Evolutionary conservation across 805 yeast species (phyloP).

Genomic region (Diddensiella santjacobensis): DNA sequence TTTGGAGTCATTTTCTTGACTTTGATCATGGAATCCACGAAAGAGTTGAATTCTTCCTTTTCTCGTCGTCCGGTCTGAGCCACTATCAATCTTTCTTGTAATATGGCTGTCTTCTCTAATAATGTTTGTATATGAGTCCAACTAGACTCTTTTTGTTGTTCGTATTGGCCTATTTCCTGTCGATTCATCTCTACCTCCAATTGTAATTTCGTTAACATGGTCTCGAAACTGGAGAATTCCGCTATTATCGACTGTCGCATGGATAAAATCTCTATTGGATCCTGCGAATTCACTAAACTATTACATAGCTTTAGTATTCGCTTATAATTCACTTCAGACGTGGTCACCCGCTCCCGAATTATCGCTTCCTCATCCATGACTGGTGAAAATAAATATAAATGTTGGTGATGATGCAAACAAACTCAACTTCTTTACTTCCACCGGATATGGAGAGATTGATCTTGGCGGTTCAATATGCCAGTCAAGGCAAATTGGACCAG

Average conservation of each 20-base stretch:
- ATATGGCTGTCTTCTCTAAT: slow-evolving; percentile 17
- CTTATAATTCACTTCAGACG: slow-evolving; percentile 20
- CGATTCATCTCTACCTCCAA: slow-evolving; percentile 23
- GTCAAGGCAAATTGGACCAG: slow-evolving; percentile 12
- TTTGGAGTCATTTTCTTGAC: slow-evolving; percentile 19
- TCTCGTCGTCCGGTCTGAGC: slow-evolving; percentile 23
- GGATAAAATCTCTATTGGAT: neutral
- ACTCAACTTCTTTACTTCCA: neutral
- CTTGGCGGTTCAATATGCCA: slow-evolving; percentile 14
- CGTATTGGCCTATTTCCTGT: slow-evolving; percentile 22
- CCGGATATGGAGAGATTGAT: neutral
- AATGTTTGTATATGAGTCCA: slow-evolving; percentile 14
- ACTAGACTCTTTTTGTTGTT: slow-evolving; percentile 17
- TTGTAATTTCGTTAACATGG: slow-evolving; percentile 19
- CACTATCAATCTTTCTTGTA: slow-evolving; percentile 16
- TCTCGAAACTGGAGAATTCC: slow-evolving; percentile 20
- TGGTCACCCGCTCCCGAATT: slow-evolving; percentile 22
- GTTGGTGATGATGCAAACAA: neutral
- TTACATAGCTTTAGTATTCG: slow-evolving; percentile 14
- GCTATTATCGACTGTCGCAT: slow-evolving; percentile 6
- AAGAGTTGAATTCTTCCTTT: slow-evolving; percentile 25
- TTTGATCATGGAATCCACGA: slow-evolving; percentile 22
- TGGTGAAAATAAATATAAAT: neutral
- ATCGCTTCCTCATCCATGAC: slow-evolving; percentile 21
- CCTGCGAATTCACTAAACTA: slow-evolving; percentile 4